phyloP scores from a whole-genome alignment of 1,139 yeast species.

The Diutina catenulata region DNA sequence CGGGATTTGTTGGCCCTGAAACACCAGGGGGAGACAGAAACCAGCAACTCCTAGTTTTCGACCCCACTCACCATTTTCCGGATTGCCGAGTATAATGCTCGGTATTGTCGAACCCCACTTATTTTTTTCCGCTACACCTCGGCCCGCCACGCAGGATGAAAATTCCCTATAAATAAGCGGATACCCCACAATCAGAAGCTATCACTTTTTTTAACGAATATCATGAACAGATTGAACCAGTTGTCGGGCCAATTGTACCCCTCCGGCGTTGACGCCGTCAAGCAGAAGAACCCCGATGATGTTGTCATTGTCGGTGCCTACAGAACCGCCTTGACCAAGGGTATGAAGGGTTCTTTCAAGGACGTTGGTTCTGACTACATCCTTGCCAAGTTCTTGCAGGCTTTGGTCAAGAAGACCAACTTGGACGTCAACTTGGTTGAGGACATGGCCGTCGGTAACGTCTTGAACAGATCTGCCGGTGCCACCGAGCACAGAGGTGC shows the following conservation, averaged over 20 bases:
- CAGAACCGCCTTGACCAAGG: slow-evolving; percentile 83
- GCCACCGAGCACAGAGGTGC: slow-evolving; percentile 88
- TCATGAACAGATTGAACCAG: slow-evolving; percentile 52
- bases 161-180: no score
- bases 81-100: no score
- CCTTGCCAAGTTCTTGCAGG: slow-evolving; percentile 49
- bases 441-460: slow-evolving; percentile 83
- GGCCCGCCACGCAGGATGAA: no score
- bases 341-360: slow-evolving; percentile 72
- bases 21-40: no score
- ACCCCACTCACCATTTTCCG: no score
- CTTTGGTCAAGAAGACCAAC: slow-evolving; percentile 47
- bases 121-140: no score
- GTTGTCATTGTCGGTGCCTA: slow-evolving; percentile 64
- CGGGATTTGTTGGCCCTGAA: no score
- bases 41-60: no score
- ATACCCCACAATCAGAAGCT: no score
- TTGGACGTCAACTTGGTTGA: slow-evolving; percentile 59
- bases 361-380: slow-evolving; percentile 70
- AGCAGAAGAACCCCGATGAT: slow-evolving; percentile 65
- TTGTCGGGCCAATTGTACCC: slow-evolving; percentile 44
- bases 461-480: slow-evolving; percentile 82
- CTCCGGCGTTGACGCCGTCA: slow-evolving; percentile 29
- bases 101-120: no score
- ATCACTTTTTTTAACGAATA: no score